Conservation (phyloP, 164 flowering plant genomes). For the Protea cynaroides region DNA sequence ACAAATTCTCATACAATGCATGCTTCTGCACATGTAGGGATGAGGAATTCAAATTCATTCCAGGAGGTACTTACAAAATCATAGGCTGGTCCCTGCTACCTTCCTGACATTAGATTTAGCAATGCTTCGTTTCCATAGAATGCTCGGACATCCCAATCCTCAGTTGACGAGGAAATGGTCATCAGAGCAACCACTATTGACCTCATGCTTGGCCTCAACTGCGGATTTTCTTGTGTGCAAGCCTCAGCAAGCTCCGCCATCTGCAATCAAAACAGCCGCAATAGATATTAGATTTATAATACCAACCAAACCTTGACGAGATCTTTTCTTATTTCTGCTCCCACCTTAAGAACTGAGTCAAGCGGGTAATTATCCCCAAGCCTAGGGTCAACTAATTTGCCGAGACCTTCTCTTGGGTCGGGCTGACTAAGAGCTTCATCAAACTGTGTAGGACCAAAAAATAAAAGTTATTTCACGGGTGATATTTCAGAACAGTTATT, state of each 20-base stretch:
- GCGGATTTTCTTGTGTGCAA: slow-evolving; percentile 75
- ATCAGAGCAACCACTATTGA: slow-evolving; percentile 75
- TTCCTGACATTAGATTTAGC: slow-evolving; percentile 65
- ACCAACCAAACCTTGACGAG: background rate
- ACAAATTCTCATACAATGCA: too few relatives aligned
- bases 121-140: slow-evolving; percentile 70
- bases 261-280: slow-evolving; percentile 6
- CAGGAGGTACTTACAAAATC: too few relatives aligned
- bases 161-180: slow-evolving; percentile 71
- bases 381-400: background rate
- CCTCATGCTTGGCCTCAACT: slow-evolving; percentile 82
- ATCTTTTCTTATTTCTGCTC: background rate
- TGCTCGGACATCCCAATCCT: slow-evolving; percentile 73
- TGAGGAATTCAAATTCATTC: too few relatives aligned
- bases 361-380: slow-evolving; percentile 40
- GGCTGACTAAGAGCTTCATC: slow-evolving; percentile 41
- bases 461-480: background rate
- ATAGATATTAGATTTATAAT: background rate
- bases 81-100: slow-evolving; percentile 28
- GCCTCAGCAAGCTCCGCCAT: slow-evolving; percentile 80
- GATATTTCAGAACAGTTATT: background rate
- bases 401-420: background rate
- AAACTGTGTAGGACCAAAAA: slow-evolving; percentile 43
- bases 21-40: too few relatives aligned
- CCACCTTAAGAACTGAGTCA: slow-evolving; percentile 68